phyloP scores from a whole-genome alignment of 2,329 filamentous ascomycete species.

The Fusarium piperis region DNA sequence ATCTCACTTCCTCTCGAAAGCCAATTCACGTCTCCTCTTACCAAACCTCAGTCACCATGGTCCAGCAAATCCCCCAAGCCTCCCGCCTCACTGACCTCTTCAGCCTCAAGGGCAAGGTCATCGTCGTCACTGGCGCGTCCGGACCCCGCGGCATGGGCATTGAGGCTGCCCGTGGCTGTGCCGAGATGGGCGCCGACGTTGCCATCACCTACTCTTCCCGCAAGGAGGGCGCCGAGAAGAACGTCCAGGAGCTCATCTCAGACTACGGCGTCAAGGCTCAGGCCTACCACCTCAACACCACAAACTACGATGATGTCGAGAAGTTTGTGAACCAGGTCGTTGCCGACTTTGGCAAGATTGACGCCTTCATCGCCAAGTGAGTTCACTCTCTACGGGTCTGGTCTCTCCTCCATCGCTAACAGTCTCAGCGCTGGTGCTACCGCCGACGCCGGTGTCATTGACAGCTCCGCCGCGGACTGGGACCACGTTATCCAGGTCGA shows the following conservation, averaged over 20 bases:
- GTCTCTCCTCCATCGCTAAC: background rate
- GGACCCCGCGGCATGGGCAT: conserved; percentile 77
- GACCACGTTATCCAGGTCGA: conserved; percentile 70
- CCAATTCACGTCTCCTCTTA: background rate
- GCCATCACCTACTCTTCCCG: conserved; percentile 78
- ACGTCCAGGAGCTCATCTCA: conserved; percentile 70
- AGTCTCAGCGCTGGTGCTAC: conserved; percentile 67
- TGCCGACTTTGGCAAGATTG: conserved; percentile 77
- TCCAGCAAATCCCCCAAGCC: conserved; percentile 65
- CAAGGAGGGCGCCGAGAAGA: conserved; percentile 73
- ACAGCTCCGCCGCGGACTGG: conserved; percentile 74
- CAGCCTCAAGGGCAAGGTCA: conserved; percentile 77
- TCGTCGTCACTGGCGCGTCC: conserved; percentile 75
- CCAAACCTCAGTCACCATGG: conserved; percentile 53
- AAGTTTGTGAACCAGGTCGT: conserved; percentile 70
- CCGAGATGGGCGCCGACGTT: conserved; percentile 76
- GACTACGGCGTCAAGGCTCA: conserved; percentile 75
- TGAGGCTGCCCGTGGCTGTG: conserved; percentile 73
- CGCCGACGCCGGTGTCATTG: conserved; percentile 73
- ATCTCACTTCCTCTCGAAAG: background rate
- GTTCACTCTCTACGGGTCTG: conserved; percentile 40
- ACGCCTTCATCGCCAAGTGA: conserved; percentile 80
- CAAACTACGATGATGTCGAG: conserved; percentile 61
- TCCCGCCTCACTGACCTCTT: conserved; percentile 72
- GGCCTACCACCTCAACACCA: conserved; percentile 69